A percentile compares a stretch with the other conserved stretches of the same genome.
These are phyloP conservation scores for Protomyces gravidus DNA, from an alignment of 1,139 yeast species.

Conservation along the genomic window DNA sequence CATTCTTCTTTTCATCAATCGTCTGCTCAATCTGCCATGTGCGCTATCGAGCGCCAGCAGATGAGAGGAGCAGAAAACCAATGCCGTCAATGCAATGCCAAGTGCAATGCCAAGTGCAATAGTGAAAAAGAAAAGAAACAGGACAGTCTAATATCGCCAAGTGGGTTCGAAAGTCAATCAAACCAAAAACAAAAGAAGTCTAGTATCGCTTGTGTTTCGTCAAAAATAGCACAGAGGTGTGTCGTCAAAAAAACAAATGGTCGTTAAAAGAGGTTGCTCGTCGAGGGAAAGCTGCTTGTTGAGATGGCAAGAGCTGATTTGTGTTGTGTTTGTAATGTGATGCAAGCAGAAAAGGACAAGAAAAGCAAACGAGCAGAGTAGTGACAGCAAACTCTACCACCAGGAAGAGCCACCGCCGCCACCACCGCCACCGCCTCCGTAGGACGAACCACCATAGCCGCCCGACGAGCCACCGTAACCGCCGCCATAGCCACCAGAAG, in stretches of 20 bases:
- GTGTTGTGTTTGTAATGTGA: neutral
- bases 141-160: neutral
- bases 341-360: neutral
- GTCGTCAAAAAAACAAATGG: neutral
- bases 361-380: neutral
- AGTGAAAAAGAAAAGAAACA: neutral
- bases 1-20: neutral
- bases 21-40: no score
- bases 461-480: conserved; percentile 31
- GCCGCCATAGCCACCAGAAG: conserved; percentile 35
- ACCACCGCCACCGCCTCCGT: conserved; percentile 39
- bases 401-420: conserved; percentile 39
- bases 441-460: conserved; percentile 35
- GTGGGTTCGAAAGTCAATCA: neutral
- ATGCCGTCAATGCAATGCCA: no score
- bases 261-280: neutral
- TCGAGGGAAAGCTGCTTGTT: no score
- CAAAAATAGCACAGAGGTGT: no score
- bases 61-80: no score
- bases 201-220: neutral
- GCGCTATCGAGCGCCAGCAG: no score
- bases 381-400: conserved; percentile 36
- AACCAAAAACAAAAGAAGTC: neutral
- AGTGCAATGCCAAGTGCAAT: no score
- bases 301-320: no score